These are phyloP conservation scores for Auricularia heimuer DNA, from an alignment of 768 basidiomycete genomes.

Conservation along the genomic window DNA sequence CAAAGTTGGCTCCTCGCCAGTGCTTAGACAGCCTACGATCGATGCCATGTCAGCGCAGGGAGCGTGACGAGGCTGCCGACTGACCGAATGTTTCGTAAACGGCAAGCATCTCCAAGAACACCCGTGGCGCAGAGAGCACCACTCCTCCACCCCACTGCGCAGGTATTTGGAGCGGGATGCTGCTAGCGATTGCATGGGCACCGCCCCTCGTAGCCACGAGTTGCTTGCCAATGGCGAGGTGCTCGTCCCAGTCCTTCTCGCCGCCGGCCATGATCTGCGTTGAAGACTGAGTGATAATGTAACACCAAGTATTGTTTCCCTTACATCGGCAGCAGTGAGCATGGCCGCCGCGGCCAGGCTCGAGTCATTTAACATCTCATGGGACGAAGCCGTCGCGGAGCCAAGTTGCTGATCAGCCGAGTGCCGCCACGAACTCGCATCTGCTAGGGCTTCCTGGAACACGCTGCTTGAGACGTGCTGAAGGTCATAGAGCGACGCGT, in stretches of 20 bases:
- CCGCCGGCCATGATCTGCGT: neutral
- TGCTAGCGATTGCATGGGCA: neutral
- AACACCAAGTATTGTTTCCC: neutral
- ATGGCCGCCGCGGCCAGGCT: neutral
- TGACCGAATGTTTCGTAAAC: slow-evolving; percentile 27
- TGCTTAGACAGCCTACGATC: slow-evolving; percentile 19
- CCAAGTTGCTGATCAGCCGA: neutral
- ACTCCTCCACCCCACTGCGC: neutral
- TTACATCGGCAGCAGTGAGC: neutral
- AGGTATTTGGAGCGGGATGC: neutral
- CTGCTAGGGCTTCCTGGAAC: neutral
- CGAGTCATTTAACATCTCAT: neutral
- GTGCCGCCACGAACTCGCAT: neutral
- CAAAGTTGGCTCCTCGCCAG: slow-evolving; percentile 21
- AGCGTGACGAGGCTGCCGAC: slow-evolving; percentile 7
- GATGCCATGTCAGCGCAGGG: neutral
- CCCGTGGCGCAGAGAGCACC: slow-evolving; percentile 20
- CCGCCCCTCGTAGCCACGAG: neutral
- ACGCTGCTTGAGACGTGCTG: neutral
- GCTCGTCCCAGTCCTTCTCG: slow-evolving; percentile 1
- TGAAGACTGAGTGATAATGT: neutral
- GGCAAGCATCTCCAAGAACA: slow-evolving; percentile 25
- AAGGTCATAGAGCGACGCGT: neutral
- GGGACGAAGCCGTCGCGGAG: neutral
- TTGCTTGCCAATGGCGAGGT: neutral